Conservation (phyloP, 2,329 filamentous ascomycete genomes). For the Endothia cerciana region DNA sequence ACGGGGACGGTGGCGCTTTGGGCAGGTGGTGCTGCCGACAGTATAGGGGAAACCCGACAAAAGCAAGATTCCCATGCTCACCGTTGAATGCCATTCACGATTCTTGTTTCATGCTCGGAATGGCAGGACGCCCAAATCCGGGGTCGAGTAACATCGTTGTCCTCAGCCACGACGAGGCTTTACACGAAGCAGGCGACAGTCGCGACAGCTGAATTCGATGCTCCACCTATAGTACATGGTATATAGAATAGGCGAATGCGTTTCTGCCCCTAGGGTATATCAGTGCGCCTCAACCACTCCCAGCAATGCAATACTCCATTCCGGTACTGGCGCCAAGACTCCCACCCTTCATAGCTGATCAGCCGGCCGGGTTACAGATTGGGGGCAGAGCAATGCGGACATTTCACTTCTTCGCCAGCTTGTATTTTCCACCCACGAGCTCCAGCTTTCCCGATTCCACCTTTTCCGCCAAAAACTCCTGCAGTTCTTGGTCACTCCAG, state of each 20-base stretch:
- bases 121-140: background rate
- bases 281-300: background rate
- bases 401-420: conserved; percentile 60
- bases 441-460: conserved; percentile 73
- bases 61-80: background rate
- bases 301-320: background rate
- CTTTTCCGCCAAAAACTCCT: conserved; percentile 79
- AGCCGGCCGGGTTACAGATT: background rate
- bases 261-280: background rate
- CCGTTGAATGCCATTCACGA: background rate
- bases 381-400: background rate
- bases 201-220: background rate
- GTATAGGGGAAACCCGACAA: background rate
- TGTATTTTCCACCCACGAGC: conserved; percentile 71
- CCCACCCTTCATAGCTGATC: background rate
- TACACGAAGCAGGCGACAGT: too few species aligned
- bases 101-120: conserved; percentile 3
- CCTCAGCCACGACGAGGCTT: too few species aligned
- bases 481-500: conserved; percentile 86
- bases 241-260: too few species aligned
- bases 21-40: conserved; percentile 7
- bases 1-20: conserved; percentile 5
- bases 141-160: too few species aligned
- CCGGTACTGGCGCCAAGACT: background rate
- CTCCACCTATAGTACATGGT: background rate